Evolutionary conservation across 495 filamentous ascomycete species (phyloP), one percentile per base, ranked within the genome.

Genomic region (Neurospora sp.): DNA sequence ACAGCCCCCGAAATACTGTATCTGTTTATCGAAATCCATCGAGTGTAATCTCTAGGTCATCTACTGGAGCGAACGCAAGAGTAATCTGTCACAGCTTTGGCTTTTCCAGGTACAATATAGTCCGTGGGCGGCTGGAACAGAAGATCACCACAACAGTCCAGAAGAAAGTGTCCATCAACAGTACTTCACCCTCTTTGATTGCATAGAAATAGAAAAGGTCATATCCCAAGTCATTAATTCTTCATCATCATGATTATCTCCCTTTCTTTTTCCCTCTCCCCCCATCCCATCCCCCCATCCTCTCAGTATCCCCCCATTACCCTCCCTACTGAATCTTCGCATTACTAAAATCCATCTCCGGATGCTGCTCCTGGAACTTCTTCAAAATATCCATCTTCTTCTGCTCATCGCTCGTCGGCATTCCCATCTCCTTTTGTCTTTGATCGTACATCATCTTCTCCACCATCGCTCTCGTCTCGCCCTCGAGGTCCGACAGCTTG

Each of bases 391-490:
- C 96, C 83, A 88, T 81, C 88, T 99, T 98, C 85, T 91, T 90
- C 85, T 94, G 89, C 84, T 99, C 95, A 75, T 98, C 96, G 74
- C 92, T 96, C 31, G 90, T 93, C 77, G 92, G 91, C 80, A 90
- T 88, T 8, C 96, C 96, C 75, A 77, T 86, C 86, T 97, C 96
- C 89, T 98, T 98, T 87, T 97, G 94, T 66, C 92, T 86, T 88
- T 99, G 96, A 84, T 99, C 96, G 77, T 87, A 99, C 96, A 99
- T 99, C 96, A 99, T 98, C 88, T 99, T 99, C 90, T 99, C 96
- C 54, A 99, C 96, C 95, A 99, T 98, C n/a, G 77, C 86, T 73
- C 96, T 88, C 74, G 96, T 99, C 88, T 97, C 93, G 70, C 96
- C 95, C 79, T 99, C 96, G 73, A 99, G 84, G 83, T 99, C 96